Percentiles rank a stretch among this genome's conserved stretches.
Evolutionary conservation across 2,329 filamentous ascomycete genomes (phyloP).

Genomic region (Ustulina deusta): DNA sequence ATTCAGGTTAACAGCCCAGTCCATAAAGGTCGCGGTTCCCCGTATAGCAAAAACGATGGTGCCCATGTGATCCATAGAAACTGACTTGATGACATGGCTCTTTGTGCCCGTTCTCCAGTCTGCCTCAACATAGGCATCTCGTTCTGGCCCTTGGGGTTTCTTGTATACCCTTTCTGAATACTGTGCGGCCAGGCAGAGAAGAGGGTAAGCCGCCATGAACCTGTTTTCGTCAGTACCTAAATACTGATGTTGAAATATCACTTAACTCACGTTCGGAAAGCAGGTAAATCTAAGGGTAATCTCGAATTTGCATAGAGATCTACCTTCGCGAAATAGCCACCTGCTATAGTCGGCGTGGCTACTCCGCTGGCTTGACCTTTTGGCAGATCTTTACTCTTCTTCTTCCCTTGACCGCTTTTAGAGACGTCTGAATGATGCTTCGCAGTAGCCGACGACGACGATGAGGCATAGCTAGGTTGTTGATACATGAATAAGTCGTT

Average conservation of each 20-base stretch:
- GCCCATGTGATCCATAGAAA: conserved; percentile 81
- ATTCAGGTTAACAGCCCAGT: conserved; percentile 88
- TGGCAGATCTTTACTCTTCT: conserved; percentile 51
- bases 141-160: conserved; percentile 70
- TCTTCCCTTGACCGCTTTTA: conserved; percentile 43
- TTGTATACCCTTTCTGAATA: conserved; percentile 82
- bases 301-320: conserved; percentile 83
- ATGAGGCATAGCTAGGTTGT: conserved; percentile 27
- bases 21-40: conserved; percentile 82
- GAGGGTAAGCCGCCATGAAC: conserved; percentile 79
- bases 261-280: conserved; percentile 71
- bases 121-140: conserved; percentile 75
- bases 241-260: neutral
- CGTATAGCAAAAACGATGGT: conserved; percentile 87
- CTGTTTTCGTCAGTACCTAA: conserved; percentile 50
- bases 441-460: conserved; percentile 34
- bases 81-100: conserved; percentile 83
- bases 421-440: conserved; percentile 32
- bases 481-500: conserved; percentile 63
- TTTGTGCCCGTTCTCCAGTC: conserved; percentile 82
- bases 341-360: conserved; percentile 56
- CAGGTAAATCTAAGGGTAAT: conserved; percentile 74
- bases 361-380: conserved; percentile 54
- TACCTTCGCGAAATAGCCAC: conserved; percentile 79
- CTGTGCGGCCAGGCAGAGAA: conserved; percentile 81